Base-by-base conservation (phyloP, 306 rosid species). In the Cucumis melo region DNA sequence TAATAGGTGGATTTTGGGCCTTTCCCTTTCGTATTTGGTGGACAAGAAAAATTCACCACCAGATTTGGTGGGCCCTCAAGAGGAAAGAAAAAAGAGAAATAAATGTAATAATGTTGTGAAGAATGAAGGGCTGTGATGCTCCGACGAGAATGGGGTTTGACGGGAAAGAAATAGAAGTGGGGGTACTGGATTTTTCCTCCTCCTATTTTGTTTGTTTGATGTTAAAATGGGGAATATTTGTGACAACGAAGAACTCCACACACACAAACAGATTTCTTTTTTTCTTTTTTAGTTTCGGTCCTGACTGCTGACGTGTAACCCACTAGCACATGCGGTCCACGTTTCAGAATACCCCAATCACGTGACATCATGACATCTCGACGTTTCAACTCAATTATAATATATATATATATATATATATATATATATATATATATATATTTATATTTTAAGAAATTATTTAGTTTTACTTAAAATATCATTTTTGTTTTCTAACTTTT, bases 251-350 rank as follows among this genome's bases (percentile, higher is more conserved):
- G 36, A 68, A 44, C 13, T 44, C 56, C 56, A 41, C 56, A 42
- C 55, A n/a, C 74, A 39, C 29, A 42, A 42, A 42, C 10, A 10
- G 21, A n/a, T 12, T 41, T 11, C 0, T n/a, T 66, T 36, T 8
- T 10, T 39, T 63, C 34, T 63, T n/a, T 2, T 7, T 20, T 20
- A n/a, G 42, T 41, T 48, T 48, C 20, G 74, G 56, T 57, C 7
- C n/a, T 71, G 21, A 60, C 11, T 59, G 78, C 80, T 80, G 82
- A 80, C 73, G 77, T 53, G 83, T 67, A 2, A 27, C 60, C 78
- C 88, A 82, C 80, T 44, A 29, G n/a, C 74, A 54, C 86, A 24
- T 74, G 86, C 63, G 74, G 80, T 80, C 82, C 82, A 77, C 82
- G 82, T 77, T 81, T 74, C 11, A 0, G 5, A 58, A 44, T 20